Evolutionary conservation across 176 grass and related monocot genomes (phyloP).

Genomic region (Eleusine coracana): DNA sequence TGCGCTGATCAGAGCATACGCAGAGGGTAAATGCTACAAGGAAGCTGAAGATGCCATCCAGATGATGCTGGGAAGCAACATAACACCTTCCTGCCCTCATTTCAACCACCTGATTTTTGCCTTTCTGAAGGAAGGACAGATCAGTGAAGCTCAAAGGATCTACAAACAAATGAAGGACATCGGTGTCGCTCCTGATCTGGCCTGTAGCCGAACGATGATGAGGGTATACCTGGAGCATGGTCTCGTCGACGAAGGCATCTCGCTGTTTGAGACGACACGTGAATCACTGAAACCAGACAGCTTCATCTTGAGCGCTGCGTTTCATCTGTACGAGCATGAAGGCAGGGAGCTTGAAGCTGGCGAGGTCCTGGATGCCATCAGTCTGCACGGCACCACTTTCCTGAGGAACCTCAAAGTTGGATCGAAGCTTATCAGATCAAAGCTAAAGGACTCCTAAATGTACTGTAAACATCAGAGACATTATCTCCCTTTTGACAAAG

Average conservation of each 20-base stretch:
- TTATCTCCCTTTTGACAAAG: no score
- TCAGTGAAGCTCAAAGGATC: constrained; percentile 59
- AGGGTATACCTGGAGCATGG: constrained; percentile 66
- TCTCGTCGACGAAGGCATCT: constrained; percentile 59
- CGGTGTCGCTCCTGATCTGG: constrained; percentile 57
- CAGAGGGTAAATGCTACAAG: constrained; percentile 50
- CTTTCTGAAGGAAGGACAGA: constrained; percentile 65
- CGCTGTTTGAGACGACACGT: constrained; percentile 55
- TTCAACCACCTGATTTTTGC: constrained; percentile 78
- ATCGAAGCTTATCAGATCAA: constrained; percentile 45
- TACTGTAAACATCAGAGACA: no score
- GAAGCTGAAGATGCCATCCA: constrained; percentile 64
- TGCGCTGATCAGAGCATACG: constrained; percentile 60
- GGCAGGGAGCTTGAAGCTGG: constrained; percentile 55
- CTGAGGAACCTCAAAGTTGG: constrained; percentile 67
- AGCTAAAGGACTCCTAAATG: not conserved
- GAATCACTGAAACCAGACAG: constrained; percentile 67
- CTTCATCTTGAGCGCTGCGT: constrained; percentile 71
- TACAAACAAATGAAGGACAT: constrained; percentile 54
- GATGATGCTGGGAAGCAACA: constrained; percentile 50
- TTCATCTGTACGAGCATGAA: constrained; percentile 71
- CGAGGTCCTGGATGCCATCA: constrained; percentile 58
- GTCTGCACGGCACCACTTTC: constrained; percentile 53
- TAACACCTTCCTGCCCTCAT: constrained; percentile 61
- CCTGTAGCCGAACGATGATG: constrained; percentile 83